Evolutionary conservation across 306 rosid species (phyloP), one percentile per base, ranked within the genome.

Genomic region (Comarum palustre): DNA sequence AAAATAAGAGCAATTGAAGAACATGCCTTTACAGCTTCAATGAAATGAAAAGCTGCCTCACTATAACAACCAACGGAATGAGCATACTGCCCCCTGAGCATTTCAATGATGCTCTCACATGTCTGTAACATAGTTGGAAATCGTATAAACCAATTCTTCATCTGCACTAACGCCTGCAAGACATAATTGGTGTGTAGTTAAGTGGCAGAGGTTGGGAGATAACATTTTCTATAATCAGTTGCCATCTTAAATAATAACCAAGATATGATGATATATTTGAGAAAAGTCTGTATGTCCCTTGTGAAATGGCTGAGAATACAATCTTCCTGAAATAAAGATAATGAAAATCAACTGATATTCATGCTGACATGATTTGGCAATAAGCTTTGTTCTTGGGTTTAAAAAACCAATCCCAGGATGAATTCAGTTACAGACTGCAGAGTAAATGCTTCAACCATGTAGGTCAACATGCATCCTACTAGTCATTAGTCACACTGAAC

Each of bases 51-150:
- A 52, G 87, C 82, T 74, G 98, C 98, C 84, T 94, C 96, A 13
- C 59, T 69, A 74, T 87, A 89, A 82, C 97, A 91, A 78, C 98
- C 98, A 77, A 89, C 96, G 10, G 89, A 82, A 83, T 94, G 98
- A 77, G 97, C 86, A 83, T 94, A 94, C 73, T 89, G 98, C 79
- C 98, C 98, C 77, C 98, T 85, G 47, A 94, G 96, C 96, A 88
- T 89, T 88, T 94, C 97, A 61, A 94, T 88, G 77, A 85, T 79
- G 83, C 98, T 84, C 83, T 91, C 98, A 84, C 96, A 89, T 73
- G 97, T 83, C 78, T 89, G 96, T 85, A 94, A 83, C 69, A 94
- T 94, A 46, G 98, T 91, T 61, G 98, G 98, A 81, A 94, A 94
- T 84, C 95, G 92, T 80, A 80, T 54, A 81, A 83, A 94, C 96